Evolutionary conservation across 116 monocot genomes (phyloP), one percentile per base, ranked within the genome.

Genomic region (Trichopus zeylanicus): DNA sequence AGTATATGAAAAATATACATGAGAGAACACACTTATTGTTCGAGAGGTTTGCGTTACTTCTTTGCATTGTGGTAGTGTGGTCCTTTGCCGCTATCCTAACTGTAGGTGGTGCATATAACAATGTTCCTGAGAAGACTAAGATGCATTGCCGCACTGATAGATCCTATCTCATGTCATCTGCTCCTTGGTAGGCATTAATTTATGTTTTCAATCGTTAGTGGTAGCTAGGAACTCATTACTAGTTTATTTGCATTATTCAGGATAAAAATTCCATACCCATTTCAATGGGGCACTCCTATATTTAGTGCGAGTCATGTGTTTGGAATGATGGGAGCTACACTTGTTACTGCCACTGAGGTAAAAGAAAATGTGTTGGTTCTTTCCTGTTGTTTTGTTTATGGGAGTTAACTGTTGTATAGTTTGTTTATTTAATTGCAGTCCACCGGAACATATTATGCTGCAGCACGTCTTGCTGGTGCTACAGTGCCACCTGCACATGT

Each of bases 201-300:
- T 5, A 12, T 26, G 8, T 0, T 48, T 4, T 31, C 35, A 6
- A 35, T 71, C 27, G 15, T 26, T 4, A 28, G 15, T 29, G 15
- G 27, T 55, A 10, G 32, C 31, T 12, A 27, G 47, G 23, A 30
- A 13, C 0, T 47, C 39, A 35, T 26, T 31, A 25, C 13, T 3
- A 9, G 24, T 58, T 58, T 4, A 51, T 28, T 35, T 30, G 57
- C 28, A 48, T 12, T n/a, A 60, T 68, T 31, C 56, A 88, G 93
- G 93, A 75, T 88, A 59, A 85, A 57, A 62, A 57, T 93, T 62
- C 88, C 88, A 26, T 85, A 85, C 59, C 93, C 93, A 2, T 88
- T 93, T 62, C 93, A 93, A 48, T 93, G 93, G 93, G 93, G 88
- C 31, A 42, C 80, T 13, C 93, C 93, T 0, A 88, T 79, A 35